Evolutionary conservation across 768 basidiomycete genomes (phyloP).

Genomic region (Rhizopogon salebrosus): DNA sequence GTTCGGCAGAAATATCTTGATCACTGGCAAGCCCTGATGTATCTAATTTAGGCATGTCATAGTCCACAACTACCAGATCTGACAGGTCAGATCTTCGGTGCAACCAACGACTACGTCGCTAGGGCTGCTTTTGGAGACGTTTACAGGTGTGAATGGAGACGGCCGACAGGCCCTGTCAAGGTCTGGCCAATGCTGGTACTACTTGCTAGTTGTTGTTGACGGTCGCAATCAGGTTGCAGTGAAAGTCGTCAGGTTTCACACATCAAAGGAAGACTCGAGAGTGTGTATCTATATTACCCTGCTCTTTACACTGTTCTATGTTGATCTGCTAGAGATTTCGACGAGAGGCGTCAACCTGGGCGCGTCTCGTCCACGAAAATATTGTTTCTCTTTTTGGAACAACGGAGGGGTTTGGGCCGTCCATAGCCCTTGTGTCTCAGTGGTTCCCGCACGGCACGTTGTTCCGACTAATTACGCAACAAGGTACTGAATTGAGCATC

Average conservation of each 20-base stretch:
- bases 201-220: too few relatives aligned
- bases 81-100: neutral
- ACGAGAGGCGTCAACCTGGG: slow-evolving; percentile 16
- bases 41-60: too few relatives aligned
- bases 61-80: too few relatives aligned
- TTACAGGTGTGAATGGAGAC: neutral
- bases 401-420: slow-evolving; percentile 7
- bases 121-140: neutral
- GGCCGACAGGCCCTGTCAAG: neutral
- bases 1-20: too few relatives aligned
- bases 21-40: too few relatives aligned
- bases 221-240: neutral
- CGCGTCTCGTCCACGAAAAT: slow-evolving; percentile 11
- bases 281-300: neutral
- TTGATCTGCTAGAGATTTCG: slow-evolving; percentile 6
- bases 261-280: neutral
- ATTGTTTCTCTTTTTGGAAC: slow-evolving; percentile 13
- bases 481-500: slow-evolving; percentile 1
- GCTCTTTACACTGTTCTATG: neutral
- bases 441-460: slow-evolving; percentile 7
- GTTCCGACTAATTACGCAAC: slow-evolving; percentile 1
- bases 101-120: neutral
- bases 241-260: neutral
- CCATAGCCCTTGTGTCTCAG: slow-evolving; percentile 14
- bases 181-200: neutral